A percentile compares a stretch with the other conserved stretches of the same genome.
These are phyloP conservation scores for Helotiales sp. DNA, from an alignment of 2,329 filamentous ascomycete species.

Conservation along the genomic window DNA sequence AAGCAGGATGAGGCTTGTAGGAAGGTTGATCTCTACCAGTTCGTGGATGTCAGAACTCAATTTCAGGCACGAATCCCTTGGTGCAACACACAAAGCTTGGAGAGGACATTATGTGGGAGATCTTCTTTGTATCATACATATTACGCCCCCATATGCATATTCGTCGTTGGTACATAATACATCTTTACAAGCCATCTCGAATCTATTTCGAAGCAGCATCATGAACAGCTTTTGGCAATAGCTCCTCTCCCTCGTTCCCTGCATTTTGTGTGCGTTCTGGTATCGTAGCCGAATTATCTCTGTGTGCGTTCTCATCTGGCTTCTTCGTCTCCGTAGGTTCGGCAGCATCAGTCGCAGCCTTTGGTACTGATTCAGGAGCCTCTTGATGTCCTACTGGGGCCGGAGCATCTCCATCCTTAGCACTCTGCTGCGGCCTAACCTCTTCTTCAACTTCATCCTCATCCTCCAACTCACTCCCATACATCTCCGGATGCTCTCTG, in stretches of 20 bases:
- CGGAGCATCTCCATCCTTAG: slow-evolving; percentile 21
- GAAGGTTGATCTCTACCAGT: background rate
- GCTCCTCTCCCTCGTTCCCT: slow-evolving; percentile 41
- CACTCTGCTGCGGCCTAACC: slow-evolving; percentile 19
- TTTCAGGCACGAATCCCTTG: background rate
- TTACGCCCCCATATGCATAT: slow-evolving; percentile 19
- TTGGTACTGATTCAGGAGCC: background rate
- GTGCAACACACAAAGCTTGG: background rate
- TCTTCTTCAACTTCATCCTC: slow-evolving; percentile 52
- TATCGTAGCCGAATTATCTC: slow-evolving; percentile 27
- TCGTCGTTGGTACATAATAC: slow-evolving; percentile 27
- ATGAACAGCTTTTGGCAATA: slow-evolving; percentile 51
- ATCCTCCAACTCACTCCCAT: slow-evolving; percentile 82
- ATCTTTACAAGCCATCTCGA: slow-evolving; percentile 25
- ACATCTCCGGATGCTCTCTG: slow-evolving; percentile 86
- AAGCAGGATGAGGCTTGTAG: background rate
- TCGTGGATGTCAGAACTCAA: background rate
- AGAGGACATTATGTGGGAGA: slow-evolving; percentile 14
- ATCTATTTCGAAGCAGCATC: slow-evolving; percentile 37
- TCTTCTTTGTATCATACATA: slow-evolving; percentile 24
- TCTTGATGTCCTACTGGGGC: slow-evolving; percentile 7
- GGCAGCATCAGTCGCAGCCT: background rate
- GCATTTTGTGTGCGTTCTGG: slow-evolving; percentile 19
- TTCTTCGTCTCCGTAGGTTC: slow-evolving; percentile 11
- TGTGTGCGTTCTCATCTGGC: slow-evolving; percentile 27